phyloP scores from a whole-genome alignment of 2,329 filamentous ascomycete species.

The Colletotrichum neosansevieriae region DNA sequence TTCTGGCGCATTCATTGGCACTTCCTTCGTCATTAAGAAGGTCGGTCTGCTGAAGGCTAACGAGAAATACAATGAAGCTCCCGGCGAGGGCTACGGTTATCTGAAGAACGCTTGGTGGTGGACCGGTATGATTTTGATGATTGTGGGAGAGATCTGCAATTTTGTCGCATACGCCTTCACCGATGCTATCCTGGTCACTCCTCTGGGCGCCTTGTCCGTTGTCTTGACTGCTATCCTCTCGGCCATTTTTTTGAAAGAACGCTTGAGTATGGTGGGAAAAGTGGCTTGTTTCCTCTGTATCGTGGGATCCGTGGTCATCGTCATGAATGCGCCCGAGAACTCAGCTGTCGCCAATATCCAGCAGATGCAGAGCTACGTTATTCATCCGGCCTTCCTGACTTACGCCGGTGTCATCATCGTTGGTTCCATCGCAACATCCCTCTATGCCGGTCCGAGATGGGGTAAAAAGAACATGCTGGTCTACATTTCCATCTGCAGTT shows the following conservation, averaged over 20 bases:
- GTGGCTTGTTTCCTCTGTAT: slow-evolving; percentile 97
- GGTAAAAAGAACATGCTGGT: slow-evolving; percentile 98
- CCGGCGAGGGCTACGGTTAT: slow-evolving; percentile 96
- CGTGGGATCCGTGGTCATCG: slow-evolving; percentile 91
- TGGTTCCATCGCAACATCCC: slow-evolving; percentile 76
- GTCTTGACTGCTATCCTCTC: slow-evolving; percentile 93
- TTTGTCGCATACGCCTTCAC: slow-evolving; percentile 98
- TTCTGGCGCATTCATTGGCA: slow-evolving; percentile 92
- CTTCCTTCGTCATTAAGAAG: slow-evolving; percentile 97
- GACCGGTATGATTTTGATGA: slow-evolving; percentile 96
- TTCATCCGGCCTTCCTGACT: slow-evolving; percentile 85
- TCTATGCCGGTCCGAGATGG: slow-evolving; percentile 87
- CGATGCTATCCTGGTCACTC: slow-evolving; percentile 94
- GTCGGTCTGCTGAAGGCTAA: slow-evolving; percentile 91
- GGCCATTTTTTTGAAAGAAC: slow-evolving; percentile 95
- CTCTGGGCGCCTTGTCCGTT: slow-evolving; percentile 89
- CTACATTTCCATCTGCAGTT: slow-evolving; percentile 95
- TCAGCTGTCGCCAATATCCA: slow-evolving; percentile 89
- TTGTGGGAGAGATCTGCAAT: slow-evolving; percentile 95
- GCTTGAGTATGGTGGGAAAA: slow-evolving; percentile 94
- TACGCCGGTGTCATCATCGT: slow-evolving; percentile 88
- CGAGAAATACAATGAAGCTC: slow-evolving; percentile 94
- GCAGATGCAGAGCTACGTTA: slow-evolving; percentile 90
- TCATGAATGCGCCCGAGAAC: slow-evolving; percentile 89
- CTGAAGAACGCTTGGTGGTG: slow-evolving; percentile 97